Evolutionary conservation across 495 filamentous ascomycete genomes (phyloP), one percentile per base, ranked within the genome.

Genomic region (Cercophora samala): DNA sequence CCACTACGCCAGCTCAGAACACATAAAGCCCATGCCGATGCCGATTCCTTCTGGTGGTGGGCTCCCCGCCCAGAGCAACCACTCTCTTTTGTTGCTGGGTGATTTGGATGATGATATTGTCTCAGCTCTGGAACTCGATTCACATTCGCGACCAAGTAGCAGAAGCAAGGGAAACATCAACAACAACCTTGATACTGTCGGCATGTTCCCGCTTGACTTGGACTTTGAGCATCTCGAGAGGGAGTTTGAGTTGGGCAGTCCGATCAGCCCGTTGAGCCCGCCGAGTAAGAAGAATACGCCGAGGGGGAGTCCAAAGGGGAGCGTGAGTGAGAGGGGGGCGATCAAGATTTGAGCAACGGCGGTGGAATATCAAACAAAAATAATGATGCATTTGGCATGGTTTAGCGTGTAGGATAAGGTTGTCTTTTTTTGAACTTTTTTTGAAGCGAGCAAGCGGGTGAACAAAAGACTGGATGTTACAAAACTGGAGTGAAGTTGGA

Each of bases 201-300:
- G 37, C 37, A 25, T 67, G 22, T 68, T 58, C 58, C 66, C 66
- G 21, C 17, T 65, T 8, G 63, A 64, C 18, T 37, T 64, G 66
- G 61, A 64, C 25, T n/a, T 60, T 18, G 32, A 46, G 37, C 1
- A 46, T 13, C 15, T 46, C 9, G 37, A 46, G 37, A 46, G 37
- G 37, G 54, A 64, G n/a, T 63, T 69, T 11, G 58, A 65, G 67
- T 19, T 70, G 13, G 60, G 60, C 17, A 66, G 64, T n/a, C 67
- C 67, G 8, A 64, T 71, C 9, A 69, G 66, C 61, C 69, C 62
- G 56, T 13, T 67, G 64, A 55, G 59, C 56, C 60, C 58, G 21
- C 37, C 37, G 37, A 18, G 37, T 9, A 11, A 46, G 37, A 46
- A 46, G 11, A 46, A 46, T 46, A 46, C 37, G 15, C 37, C 37